Base-by-base conservation (phyloP, 306 rosid species). In the Fagus crenata region DNA sequence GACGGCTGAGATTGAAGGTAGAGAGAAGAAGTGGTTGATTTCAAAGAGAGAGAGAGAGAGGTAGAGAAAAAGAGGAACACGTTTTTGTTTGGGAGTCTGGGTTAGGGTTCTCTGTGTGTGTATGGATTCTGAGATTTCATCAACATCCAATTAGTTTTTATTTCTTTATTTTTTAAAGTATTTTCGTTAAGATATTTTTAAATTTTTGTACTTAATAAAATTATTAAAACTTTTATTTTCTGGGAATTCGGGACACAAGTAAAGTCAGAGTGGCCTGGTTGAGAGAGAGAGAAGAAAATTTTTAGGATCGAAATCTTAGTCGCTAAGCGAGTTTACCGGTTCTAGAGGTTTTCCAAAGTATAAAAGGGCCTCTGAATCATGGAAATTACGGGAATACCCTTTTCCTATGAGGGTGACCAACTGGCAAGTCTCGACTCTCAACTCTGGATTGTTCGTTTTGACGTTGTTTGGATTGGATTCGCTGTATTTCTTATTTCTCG, bases 281-380 rank as follows among this genome's bases (percentile, higher is more conserved):
- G 65, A 53, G 73, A 11, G 54, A n/a, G n/a, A 46, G 84, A 72
- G 82, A 68, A 31, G 37, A 17, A 77, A 73, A 74, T 32, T 72
- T 33, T 40, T 41, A 7, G 83, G 72, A 75, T 65, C 81, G 35
- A 42, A 46, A 81, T 67, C 83, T 71, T 80, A 71, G 75, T 63
- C 78, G 81, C 73, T 79, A 73, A 82, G 84, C 80, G 67, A 53
- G 78, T 69, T 73, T 73, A 63, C 86, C 78, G 84, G 67, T 81
- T 72, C 71, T 11, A 7, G 22, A n/a, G 33, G 2, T 46, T 46
- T 39, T 9, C 51, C 1, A 46, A 46, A 46, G 67, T 13, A 61
- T 33, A 33, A 3, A 4, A 22, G 17, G 67, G 17, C 67, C 15
- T 13, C n/a, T 12, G 67, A 33, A 33, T 31, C 11, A 11, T 4